Conservation (phyloP, 225 moss, liverwort and hornwort species). For the Physcomitrium patens region DNA sequence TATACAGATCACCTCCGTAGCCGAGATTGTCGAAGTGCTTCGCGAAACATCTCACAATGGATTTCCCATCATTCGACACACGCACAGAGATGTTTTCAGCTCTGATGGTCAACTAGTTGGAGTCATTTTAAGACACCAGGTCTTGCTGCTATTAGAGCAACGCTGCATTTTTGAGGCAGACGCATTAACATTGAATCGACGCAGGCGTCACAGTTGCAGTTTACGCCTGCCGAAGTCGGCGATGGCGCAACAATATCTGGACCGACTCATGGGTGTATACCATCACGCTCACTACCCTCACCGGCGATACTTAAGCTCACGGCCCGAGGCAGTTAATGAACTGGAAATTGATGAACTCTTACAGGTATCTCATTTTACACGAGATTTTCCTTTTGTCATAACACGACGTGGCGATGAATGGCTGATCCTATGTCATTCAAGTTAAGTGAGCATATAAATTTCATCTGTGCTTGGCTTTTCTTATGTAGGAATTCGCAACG, state of each 20-base stretch:
- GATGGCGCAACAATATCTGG: constrained; percentile 40
- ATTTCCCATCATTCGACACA: constrained; percentile 65
- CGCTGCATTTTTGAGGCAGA: constrained; percentile 49
- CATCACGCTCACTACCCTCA: constrained; percentile 78
- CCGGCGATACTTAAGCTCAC: constrained; percentile 59
- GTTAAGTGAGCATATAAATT: neutral
- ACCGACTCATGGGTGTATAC: constrained; percentile 72
- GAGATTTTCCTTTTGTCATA: neutral
- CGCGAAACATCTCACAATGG: constrained; percentile 54
- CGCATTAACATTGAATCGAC: constrained; percentile 20
- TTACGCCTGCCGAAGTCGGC: constrained; percentile 21
- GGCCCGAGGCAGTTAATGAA: constrained; percentile 53
- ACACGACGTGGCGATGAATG: neutral
- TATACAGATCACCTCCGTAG: constrained; percentile 48
- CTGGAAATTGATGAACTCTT: constrained; percentile 46
- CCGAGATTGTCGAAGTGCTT: constrained; percentile 48
- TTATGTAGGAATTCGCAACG: constrained; percentile 19
- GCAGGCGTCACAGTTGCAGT: neutral
- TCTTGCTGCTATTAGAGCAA: constrained; percentile 67
- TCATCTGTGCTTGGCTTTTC: constrained; percentile 1
- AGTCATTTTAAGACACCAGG: constrained; percentile 73
- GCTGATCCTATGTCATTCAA: neutral
- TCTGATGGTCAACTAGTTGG: constrained; percentile 65
- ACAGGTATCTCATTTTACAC: constrained; percentile 34
- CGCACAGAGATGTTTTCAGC: constrained; percentile 30